Evolutionary conservation across 768 basidiomycete species (phyloP).

Genomic region (Amyloporia xantha): DNA sequence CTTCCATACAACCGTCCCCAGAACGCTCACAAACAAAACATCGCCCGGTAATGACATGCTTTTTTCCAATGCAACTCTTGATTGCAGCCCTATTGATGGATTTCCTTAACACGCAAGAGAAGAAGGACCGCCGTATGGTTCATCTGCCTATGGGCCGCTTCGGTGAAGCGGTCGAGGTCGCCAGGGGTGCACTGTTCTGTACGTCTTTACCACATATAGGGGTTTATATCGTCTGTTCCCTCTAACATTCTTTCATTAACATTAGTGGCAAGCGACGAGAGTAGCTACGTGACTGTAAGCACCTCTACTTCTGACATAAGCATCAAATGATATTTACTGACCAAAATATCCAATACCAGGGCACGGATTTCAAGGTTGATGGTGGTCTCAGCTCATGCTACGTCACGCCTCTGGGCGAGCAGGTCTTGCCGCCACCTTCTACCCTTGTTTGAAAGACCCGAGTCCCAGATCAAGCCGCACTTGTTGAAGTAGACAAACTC

Average conservation of each 20-base stretch:
- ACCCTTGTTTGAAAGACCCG: slow-evolving; percentile 41
- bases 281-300: slow-evolving; percentile 89
- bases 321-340: slow-evolving; percentile 5
- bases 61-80: neutral
- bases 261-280: slow-evolving; percentile 87
- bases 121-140: slow-evolving; percentile 82
- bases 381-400: slow-evolving; percentile 92
- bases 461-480: neutral
- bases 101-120: slow-evolving; percentile 94
- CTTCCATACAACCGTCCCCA: neutral
- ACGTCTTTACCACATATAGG: slow-evolving; percentile 29
- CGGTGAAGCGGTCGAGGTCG: slow-evolving; percentile 93
- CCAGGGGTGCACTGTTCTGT: slow-evolving; percentile 91
- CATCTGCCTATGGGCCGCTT: slow-evolving; percentile 97
- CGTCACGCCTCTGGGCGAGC: slow-evolving; percentile 83
- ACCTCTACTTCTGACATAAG: neutral
- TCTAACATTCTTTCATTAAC: slow-evolving; percentile 2
- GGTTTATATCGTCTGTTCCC: neutral
- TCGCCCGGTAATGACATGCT: no score
- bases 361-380: slow-evolving; percentile 92
- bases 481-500: neutral
- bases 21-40: no score
- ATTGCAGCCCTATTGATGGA: slow-evolving; percentile 93
- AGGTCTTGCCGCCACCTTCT: slow-evolving; percentile 58
- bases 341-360: no score